Percentiles rank a stretch among this genome's conserved stretches.
phyloP scores from a whole-genome alignment of 306 rosid species.

The Delonix regia region DNA sequence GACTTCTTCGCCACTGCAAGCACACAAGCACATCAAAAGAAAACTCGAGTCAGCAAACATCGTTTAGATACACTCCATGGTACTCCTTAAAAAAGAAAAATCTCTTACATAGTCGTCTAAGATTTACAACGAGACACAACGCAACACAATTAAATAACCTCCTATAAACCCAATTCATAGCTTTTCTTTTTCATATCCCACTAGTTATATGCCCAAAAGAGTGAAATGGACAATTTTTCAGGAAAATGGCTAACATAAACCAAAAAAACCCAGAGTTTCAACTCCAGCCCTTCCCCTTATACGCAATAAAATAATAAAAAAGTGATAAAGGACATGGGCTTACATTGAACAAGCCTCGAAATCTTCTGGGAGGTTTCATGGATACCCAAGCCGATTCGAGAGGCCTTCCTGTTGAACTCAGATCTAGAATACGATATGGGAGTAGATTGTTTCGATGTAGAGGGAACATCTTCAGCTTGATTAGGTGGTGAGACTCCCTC shows the following conservation, averaged over 20 bases:
- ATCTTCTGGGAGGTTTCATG: slow-evolving; percentile 82
- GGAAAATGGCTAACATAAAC: not conserved
- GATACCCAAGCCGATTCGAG: slow-evolving; percentile 60
- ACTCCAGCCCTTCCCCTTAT: not conserved
- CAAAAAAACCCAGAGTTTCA: not conserved
- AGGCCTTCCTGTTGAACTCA: slow-evolving; percentile 84
- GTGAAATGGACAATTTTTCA: not conserved
- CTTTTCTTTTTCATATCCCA: not conserved
- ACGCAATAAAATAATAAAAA: not conserved
- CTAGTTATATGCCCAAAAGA: not conserved
- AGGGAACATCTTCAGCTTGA: slow-evolving; percentile 44
- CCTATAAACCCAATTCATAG: not conserved
- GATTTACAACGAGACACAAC: not conserved
- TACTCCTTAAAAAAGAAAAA: not conserved
- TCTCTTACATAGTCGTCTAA: not conserved
- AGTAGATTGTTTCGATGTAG: slow-evolving; percentile 42
- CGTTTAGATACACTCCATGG: not conserved
- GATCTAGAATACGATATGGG: slow-evolving; percentile 51
- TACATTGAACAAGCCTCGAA: slow-evolving; percentile 71
- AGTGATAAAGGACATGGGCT: not conserved
- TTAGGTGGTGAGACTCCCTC: slow-evolving; percentile 50
- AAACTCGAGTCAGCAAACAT: slow-evolving; percentile 2
- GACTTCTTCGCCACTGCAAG: slow-evolving; percentile 85
- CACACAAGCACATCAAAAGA: not conserved
- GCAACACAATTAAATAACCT: not conserved